A percentile compares a stretch with the other conserved stretches of the same genome.
phyloP scores from a whole-genome alignment of 176 grass and related monocot genomes.

The Hyparrhenia diplandra region DNA sequence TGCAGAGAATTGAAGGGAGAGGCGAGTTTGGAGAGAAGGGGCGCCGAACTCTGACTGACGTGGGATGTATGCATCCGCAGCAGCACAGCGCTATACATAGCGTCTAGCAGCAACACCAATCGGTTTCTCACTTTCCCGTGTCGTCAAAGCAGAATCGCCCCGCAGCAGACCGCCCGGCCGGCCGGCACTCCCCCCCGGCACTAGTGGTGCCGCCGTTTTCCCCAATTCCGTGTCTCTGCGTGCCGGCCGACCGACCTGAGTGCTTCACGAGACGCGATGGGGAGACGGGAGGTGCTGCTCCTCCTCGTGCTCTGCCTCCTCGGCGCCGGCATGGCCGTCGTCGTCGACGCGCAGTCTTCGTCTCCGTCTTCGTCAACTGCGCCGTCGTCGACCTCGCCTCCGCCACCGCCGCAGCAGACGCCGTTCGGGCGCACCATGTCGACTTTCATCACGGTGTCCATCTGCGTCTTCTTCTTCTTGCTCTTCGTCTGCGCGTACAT shows the following conservation, averaged over 20 bases:
- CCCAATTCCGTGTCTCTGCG: neutral
- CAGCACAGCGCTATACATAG: neutral
- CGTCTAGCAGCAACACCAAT: neutral
- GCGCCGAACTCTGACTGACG: neutral
- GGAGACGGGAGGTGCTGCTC: conserved; percentile 4
- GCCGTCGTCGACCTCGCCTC: neutral
- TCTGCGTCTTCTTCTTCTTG: conserved; percentile 46
- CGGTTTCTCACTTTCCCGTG: neutral
- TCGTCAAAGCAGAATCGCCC: conserved; percentile 27
- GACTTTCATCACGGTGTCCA: conserved; percentile 51
- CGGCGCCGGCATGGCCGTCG: neutral
- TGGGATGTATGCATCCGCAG: neutral
- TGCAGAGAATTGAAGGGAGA: neutral
- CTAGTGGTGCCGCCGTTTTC: neutral
- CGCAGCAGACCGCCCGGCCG: neutral
- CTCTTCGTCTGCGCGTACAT: conserved; percentile 77
- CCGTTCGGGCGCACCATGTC: conserved; percentile 60
- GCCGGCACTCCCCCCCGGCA: no score
- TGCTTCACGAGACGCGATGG: neutral
- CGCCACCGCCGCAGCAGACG: neutral
- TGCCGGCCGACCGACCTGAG: no score
- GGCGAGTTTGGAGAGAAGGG: neutral
- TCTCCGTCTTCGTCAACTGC: no score
- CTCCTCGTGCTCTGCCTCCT: conserved; percentile 23
- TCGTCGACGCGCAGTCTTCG: neutral